These are phyloP conservation scores for Isabelozyma heimii DNA, from an alignment of 805 yeast species.

Conservation along the genomic window DNA sequence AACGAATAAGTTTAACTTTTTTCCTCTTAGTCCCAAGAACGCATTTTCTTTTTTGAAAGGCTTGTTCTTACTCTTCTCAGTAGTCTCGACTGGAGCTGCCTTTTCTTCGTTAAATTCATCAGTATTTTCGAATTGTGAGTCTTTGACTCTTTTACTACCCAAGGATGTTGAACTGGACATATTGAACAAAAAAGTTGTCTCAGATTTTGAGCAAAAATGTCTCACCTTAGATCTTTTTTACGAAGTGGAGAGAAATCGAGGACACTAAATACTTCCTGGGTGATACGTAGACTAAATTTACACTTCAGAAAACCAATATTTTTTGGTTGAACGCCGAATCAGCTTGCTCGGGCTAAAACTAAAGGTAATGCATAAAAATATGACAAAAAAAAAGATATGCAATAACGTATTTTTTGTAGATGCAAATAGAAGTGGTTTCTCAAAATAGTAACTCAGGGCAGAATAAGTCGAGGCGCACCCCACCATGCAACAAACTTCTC, in stretches of 20 bases:
- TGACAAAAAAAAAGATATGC: no score
- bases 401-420: no score
- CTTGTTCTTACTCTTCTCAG: not conserved
- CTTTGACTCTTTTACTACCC: not conserved
- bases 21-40: slow-evolving; percentile 52
- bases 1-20: slow-evolving; percentile 32
- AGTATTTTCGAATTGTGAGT: not conserved
- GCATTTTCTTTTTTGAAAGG: not conserved
- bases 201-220: no score
- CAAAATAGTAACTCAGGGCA: no score
- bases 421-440: no score
- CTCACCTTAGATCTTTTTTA: no score
- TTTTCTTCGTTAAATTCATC: not conserved
- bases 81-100: not conserved
- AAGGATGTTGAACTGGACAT: not conserved
- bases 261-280: not conserved
- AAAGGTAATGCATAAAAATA: no score
- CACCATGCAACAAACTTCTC: no score
- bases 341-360: no score
- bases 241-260: not conserved
- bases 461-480: no score
- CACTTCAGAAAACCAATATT: not conserved
- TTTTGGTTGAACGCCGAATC: not conserved
- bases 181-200: no score
- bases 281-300: not conserved